A percentile compares a stretch with the other conserved stretches of the same genome.
phyloP scores from a whole-genome alignment of 768 basidiomycete genomes.

The Russula sp. region DNA sequence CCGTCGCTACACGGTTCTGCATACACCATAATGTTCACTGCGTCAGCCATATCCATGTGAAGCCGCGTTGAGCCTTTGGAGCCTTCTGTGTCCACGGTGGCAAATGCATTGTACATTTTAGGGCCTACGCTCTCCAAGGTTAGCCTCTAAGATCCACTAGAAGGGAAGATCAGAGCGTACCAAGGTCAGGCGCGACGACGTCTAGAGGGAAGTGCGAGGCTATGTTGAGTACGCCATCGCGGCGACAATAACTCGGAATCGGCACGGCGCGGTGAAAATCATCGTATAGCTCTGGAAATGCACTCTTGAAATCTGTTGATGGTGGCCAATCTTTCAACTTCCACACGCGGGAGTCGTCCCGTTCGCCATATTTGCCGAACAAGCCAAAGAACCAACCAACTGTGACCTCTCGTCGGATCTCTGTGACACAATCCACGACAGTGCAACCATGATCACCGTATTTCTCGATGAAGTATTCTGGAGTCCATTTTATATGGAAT shows the following conservation, averaged over 20 bases:
- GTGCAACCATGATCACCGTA: constrained; percentile 62
- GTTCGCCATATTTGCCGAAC: constrained; percentile 33
- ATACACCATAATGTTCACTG: constrained; percentile 85
- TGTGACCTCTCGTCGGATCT: constrained; percentile 21
- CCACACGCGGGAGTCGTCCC: constrained; percentile 52
- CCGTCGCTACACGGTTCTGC: constrained; percentile 57
- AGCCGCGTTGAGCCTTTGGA: constrained; percentile 84
- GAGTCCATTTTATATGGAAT: constrained; percentile 75
- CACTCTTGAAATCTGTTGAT: constrained; percentile 74
- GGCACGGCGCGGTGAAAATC: constrained; percentile 84
- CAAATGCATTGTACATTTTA: constrained; percentile 93
- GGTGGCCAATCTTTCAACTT: constrained; percentile 85
- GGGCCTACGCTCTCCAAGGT: constrained; percentile 54
- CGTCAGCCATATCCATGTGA: constrained; percentile 95
- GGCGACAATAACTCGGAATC: constrained; percentile 81
- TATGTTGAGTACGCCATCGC: constrained; percentile 85
- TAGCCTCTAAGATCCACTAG: not conserved
- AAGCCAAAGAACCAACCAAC: constrained; percentile 26
- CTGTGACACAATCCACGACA: constrained; percentile 45
- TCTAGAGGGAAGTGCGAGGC: constrained; percentile 87
- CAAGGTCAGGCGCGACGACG: constrained; percentile 73
- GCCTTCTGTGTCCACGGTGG: constrained; percentile 59
- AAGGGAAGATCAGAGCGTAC: constrained; percentile 39
- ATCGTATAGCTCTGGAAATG: constrained; percentile 79
- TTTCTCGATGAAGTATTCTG: constrained; percentile 70